Evolutionary conservation across 2,329 filamentous ascomycete species (phyloP).

Genomic region (Hymenoscyphus infarciens): DNA sequence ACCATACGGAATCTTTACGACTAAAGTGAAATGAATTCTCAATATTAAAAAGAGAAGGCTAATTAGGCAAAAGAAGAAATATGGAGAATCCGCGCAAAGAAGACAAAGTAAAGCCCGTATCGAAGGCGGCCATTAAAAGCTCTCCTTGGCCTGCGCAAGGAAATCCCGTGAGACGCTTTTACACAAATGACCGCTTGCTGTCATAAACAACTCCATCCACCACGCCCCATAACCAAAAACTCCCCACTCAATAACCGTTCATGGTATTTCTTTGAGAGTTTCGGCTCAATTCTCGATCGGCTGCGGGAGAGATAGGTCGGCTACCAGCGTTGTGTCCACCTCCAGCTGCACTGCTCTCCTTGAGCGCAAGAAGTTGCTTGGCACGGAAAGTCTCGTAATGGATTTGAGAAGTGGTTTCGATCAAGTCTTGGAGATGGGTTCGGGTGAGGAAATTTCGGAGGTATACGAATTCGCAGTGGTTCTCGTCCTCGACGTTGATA

Average conservation of each 20-base stretch:
- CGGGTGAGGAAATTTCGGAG: slow-evolving; percentile 97
- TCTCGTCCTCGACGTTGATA: slow-evolving; percentile 99
- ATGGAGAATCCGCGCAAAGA: slow-evolving; percentile 28
- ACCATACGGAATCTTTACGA: slow-evolving; percentile 24
- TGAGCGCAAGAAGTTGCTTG: slow-evolving; percentile 95
- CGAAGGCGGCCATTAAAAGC: slow-evolving; percentile 26
- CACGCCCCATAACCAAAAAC: slow-evolving; percentile 14
- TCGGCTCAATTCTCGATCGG: slow-evolving; percentile 93
- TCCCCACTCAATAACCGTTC: slow-evolving; percentile 81
- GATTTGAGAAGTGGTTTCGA: slow-evolving; percentile 98
- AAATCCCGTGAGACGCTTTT: slow-evolving; percentile 35
- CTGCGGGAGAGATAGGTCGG: slow-evolving; percentile 91
- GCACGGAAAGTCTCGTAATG: slow-evolving; percentile 99
- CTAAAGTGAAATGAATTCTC: slow-evolving; percentile 33
- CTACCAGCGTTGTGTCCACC: slow-evolving; percentile 59
- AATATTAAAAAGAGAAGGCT: slow-evolving; percentile 34
- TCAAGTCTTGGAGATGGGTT: slow-evolving; percentile 96
- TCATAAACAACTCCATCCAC: slow-evolving; percentile 26
- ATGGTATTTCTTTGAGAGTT: slow-evolving; percentile 97
- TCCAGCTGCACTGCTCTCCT: slow-evolving; percentile 88
- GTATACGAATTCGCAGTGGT: slow-evolving; percentile 99
- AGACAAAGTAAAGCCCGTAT: slow-evolving; percentile 33
- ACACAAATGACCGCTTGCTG: slow-evolving; percentile 30
- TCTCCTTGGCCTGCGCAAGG: slow-evolving; percentile 32
- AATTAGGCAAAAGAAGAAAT: slow-evolving; percentile 37